phyloP scores from a whole-genome alignment of 1,284 basidiomycete genomes.

The Ceratobasidium sp. region DNA sequence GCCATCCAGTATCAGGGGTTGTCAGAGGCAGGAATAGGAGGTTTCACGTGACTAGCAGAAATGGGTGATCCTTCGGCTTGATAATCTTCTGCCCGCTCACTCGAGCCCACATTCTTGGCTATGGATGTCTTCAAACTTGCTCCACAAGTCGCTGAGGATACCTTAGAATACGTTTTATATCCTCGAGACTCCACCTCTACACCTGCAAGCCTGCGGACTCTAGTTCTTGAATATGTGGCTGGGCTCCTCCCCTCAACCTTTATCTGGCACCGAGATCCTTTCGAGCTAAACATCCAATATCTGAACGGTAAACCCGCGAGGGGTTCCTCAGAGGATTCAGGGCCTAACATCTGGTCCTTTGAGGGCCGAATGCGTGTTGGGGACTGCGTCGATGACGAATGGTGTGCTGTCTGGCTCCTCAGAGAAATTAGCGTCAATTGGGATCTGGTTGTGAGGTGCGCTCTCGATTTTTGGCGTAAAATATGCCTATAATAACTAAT shows the following conservation, averaged over 20 bases:
- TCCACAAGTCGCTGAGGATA: constrained; percentile 86
- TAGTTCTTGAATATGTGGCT: constrained; percentile 70
- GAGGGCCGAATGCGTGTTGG: constrained; percentile 88
- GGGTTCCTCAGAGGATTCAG: constrained; percentile 56
- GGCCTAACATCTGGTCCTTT: constrained; percentile 66
- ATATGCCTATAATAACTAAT: constrained; percentile 40
- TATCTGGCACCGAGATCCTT: constrained; percentile 90
- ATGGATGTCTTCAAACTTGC: constrained; percentile 74
- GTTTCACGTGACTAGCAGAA: constrained; percentile 16
- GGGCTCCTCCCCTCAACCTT: constrained; percentile 68
- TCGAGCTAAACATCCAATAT: constrained; percentile 78
- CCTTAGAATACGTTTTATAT: constrained; percentile 80
- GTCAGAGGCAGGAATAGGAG: constrained; percentile 34
- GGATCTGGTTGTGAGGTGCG: constrained; percentile 81
- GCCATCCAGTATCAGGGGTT: constrained; percentile 49
- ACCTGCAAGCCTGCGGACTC: constrained; percentile 75
- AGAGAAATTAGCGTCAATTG: constrained; percentile 79
- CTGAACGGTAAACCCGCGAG: constrained; percentile 52
- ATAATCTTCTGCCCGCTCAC: constrained; percentile 3
- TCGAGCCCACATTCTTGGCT: neutral
- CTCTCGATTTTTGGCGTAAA: constrained; percentile 52
- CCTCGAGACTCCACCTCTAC: constrained; percentile 70
- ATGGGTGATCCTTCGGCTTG: neutral
- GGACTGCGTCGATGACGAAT: constrained; percentile 96
- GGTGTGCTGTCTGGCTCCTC: constrained; percentile 91